Percentiles rank a stretch among this genome's conserved stretches.
Conservation (phyloP, 768 basidiomycete genomes). For the Russula ochroleuca region DNA sequence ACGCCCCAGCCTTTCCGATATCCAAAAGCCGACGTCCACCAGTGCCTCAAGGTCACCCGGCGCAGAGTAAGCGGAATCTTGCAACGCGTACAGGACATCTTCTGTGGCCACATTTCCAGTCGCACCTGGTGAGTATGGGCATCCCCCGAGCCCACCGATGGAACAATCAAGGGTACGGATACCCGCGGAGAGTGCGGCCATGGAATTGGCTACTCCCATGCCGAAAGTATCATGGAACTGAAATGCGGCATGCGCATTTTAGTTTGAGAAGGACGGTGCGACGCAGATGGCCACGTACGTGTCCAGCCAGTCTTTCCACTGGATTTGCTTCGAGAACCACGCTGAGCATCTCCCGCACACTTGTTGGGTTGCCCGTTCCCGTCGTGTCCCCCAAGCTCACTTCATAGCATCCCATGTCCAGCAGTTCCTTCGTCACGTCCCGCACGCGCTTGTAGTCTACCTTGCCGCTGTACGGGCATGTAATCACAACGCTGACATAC, state of each 20-base stretch:
- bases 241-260: constrained; percentile 7
- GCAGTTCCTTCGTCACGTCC: constrained; percentile 62
- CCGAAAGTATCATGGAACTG: constrained; percentile 92
- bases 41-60: constrained; percentile 62
- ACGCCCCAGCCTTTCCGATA: constrained; percentile 60
- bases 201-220: constrained; percentile 71
- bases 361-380: constrained; percentile 73
- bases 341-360: constrained; percentile 63
- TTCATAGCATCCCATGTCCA: constrained; percentile 93
- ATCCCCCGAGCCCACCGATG: constrained; percentile 89
- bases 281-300: constrained; percentile 40
- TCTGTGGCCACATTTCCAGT: constrained; percentile 95
- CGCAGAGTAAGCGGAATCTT: constrained; percentile 55
- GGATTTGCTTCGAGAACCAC: constrained; percentile 60
- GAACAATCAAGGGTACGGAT: constrained; percentile 79
- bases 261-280: background rate
- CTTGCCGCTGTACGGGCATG: constrained; percentile 82
- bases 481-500: constrained; percentile 79
- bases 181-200: constrained; percentile 67
- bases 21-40: constrained; percentile 79
- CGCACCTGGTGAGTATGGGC: constrained; percentile 94
- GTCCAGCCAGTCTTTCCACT: constrained; percentile 66
- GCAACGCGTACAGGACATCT: constrained; percentile 81
- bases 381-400: constrained; percentile 91
- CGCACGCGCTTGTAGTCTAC: constrained; percentile 62